Base-by-base conservation (phyloP, 2,329 filamentous ascomycete genomes). In the Hypoxylon sp. region DNA sequence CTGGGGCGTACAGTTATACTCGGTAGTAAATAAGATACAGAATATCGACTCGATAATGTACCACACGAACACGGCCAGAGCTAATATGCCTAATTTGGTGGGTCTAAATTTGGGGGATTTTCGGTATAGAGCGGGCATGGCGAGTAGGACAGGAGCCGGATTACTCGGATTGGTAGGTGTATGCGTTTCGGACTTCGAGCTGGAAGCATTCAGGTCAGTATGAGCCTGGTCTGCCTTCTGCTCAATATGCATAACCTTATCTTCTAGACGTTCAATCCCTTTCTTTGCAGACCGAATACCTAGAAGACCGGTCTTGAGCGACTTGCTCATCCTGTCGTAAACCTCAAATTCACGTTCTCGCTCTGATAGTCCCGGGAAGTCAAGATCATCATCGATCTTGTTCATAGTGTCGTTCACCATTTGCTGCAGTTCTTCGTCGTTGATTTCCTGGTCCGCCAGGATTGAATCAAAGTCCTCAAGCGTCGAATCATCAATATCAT, bases 401-500 rank as follows among this genome's bases (percentile, higher is more conserved):
- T 73, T 50, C 3, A 70, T 67, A 14, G 64, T 72, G 34, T 75
- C 72, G 28, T 74, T 72, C 11, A 77, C 71, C 51, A 77, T 72
- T 50, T 74, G 58, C 60, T 77, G 68, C 2, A 74, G 69, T 50
- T 77, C 74, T 23, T 74, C 68, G 23, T 74, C 72, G 36, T 77
- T 70, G 43, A 75, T 68, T 62, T 79, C 80, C 55, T 78, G 78
- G n/a, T 79, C 79, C 30, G 76, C 75, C 25, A 88, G 73, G 41
- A 88, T 78, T 28, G 85, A 83, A 62, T 85, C 85, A 30, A 89
- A 79, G 66, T 89, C 85, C 51, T 89, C 87, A n/a, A 88, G 75
- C 0, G 86, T 89, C 0, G 85, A 87, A 71, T 89, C 87, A 17
- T 89, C 86, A 25, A 88, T 83, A 58, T 87, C 82, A 71, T 88